Conservation (phyloP, 2,329 filamentous ascomycete genomes). For the Sporothrix protearum region DNA sequence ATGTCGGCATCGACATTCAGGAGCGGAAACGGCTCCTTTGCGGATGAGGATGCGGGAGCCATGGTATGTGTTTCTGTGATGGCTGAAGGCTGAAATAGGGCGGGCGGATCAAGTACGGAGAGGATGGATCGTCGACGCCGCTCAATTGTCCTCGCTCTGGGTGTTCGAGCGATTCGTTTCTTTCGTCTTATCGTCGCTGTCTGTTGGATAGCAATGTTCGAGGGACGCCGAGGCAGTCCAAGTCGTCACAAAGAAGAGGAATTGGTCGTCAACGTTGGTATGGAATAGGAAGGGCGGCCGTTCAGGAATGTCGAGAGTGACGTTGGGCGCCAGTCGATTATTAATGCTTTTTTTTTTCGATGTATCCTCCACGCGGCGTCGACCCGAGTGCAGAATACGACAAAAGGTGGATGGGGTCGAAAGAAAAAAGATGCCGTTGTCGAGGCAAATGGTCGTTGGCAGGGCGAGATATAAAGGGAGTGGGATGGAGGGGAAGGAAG, state of each 20-base stretch:
- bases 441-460: neutral
- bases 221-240: neutral
- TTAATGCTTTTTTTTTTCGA: neutral
- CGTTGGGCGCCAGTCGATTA: conserved; percentile 1
- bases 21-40: conserved; percentile 54
- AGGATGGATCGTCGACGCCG: neutral
- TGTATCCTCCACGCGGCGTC: neutral
- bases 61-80: neutral
- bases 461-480: conserved; percentile 4
- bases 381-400: neutral
- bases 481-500: neutral
- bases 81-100: neutral
- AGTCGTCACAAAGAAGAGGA: neutral
- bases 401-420: neutral
- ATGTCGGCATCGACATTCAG: conserved; percentile 41
- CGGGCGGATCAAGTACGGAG: neutral
- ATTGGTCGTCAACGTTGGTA: neutral
- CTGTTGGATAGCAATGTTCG: neutral
- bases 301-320: neutral
- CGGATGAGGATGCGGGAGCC: conserved; percentile 29
- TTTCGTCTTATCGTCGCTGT: neutral
- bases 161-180: neutral
- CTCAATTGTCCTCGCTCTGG: neutral
- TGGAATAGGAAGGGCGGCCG: neutral
- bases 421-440: neutral